Conservation (phyloP, 2,329 filamentous ascomycete genomes). For the Aurifilum marmelostoma region DNA sequence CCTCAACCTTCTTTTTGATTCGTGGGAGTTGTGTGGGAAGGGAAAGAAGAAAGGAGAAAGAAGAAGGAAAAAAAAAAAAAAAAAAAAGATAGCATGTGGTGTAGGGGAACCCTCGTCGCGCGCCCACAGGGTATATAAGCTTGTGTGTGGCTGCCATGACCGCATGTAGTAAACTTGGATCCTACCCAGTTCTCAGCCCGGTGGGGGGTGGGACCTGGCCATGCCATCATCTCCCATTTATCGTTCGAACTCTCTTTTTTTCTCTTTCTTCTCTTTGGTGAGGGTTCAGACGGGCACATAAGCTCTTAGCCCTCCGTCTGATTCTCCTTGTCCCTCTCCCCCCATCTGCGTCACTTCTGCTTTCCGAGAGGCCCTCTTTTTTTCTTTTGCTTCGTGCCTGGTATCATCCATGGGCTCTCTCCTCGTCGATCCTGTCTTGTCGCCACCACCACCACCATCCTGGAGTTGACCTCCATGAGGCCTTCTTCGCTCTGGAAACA, state of each 20-base stretch:
- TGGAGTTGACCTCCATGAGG: background rate
- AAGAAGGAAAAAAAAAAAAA: background rate
- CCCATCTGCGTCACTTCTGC: no score
- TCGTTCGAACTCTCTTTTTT: no score
- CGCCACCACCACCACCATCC: background rate
- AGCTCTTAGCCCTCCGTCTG: background rate
- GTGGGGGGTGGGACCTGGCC: background rate
- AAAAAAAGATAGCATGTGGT: background rate
- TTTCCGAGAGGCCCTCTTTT: background rate
- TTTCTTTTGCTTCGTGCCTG: background rate
- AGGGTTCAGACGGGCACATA: background rate
- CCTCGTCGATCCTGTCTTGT: background rate
- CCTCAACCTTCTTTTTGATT: background rate
- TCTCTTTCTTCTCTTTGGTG: no score
- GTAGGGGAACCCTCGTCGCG: background rate
- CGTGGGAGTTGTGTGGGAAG: background rate
- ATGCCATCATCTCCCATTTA: background rate
- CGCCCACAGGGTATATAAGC: background rate
- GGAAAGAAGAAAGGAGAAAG: no score
- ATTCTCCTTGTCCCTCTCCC: background rate
- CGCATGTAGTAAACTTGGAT: background rate
- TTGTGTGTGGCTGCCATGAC: constrained; percentile 8
- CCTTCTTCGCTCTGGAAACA: no score
- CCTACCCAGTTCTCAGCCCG: background rate
- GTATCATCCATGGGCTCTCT: background rate